A percentile compares a stretch with the other conserved stretches of the same genome.
phyloP scores from a whole-genome alignment of 345 rosid genomes.

The Arabis alpina region DNA sequence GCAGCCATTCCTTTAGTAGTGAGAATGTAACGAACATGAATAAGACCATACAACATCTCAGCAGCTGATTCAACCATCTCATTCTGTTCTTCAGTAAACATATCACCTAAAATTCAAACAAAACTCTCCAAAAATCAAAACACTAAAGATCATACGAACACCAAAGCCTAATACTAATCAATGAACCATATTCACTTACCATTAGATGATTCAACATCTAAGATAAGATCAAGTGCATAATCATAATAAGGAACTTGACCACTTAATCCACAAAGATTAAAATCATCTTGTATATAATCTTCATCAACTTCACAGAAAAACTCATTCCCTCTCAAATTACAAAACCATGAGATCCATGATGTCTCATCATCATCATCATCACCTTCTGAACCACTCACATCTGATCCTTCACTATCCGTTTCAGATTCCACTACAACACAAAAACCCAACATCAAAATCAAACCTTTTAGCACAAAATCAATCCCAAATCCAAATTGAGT shows the following conservation, averaged over 20 bases:
- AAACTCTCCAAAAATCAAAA: not conserved
- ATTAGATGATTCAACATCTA: constrained; percentile 93
- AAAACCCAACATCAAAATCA: constrained; percentile 1
- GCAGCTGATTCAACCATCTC: constrained; percentile 98
- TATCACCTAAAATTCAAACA: constrained; percentile 59
- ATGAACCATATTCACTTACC: constrained; percentile 46
- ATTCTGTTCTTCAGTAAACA: constrained; percentile 94
- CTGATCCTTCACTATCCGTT: constrained; percentile 83
- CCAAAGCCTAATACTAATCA: not conserved
- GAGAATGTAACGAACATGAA: constrained; percentile 88
- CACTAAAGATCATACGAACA: not conserved
- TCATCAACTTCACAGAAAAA: constrained; percentile 98
- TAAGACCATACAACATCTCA: constrained; percentile 95
- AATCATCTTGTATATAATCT: constrained; percentile 94
- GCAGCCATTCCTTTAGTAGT: constrained; percentile 95
- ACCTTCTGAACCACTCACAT: constrained; percentile 93
- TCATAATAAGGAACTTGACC: constrained; percentile 89
- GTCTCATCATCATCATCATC: constrained; percentile 92
- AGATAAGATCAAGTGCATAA: constrained; percentile 88
- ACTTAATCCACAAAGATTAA: constrained; percentile 95
- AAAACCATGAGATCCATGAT: constrained; percentile 98
- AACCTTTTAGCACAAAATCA: not conserved
- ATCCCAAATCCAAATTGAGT: not conserved
- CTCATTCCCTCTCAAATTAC: constrained; percentile 94
- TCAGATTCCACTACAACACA: constrained; percentile 67